phyloP scores from a whole-genome alignment of 1,284 basidiomycete genomes.

The Phlebopus sp. region DNA sequence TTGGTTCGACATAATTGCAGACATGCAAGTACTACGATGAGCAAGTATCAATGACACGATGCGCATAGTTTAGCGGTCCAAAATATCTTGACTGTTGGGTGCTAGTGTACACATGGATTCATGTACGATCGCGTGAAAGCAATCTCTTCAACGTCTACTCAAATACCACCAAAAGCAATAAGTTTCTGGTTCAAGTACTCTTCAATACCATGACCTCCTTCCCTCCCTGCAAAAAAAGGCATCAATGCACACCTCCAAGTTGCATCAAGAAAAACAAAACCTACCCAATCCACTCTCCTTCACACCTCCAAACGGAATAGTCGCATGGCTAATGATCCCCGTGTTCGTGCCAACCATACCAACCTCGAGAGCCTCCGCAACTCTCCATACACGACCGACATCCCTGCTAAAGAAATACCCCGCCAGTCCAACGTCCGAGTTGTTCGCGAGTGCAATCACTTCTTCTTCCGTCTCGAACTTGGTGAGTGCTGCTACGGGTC shows the following conservation, averaged over 20 bases:
- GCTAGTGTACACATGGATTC: background rate
- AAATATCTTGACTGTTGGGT: too few species aligned
- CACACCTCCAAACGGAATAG: constrained; percentile 91
- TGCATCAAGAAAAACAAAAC: constrained; percentile 15
- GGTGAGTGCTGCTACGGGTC: constrained; percentile 74
- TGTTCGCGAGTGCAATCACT: constrained; percentile 84
- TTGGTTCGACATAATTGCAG: too few species aligned
- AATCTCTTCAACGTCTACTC: constrained; percentile 10
- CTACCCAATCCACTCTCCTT: constrained; percentile 80
- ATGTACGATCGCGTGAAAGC: background rate
- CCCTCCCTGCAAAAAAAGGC: constrained; percentile 51
- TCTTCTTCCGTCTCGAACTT: constrained; percentile 94
- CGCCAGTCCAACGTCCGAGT: constrained; percentile 83
- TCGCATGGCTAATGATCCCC: constrained; percentile 75
- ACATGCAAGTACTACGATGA: background rate
- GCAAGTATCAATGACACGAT: too few species aligned
- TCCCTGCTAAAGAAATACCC: constrained; percentile 94
- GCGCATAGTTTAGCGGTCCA: too few species aligned
- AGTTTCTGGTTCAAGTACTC: constrained; percentile 84
- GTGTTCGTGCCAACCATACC: constrained; percentile 96
- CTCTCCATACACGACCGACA: constrained; percentile 88
- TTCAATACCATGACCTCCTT: constrained; percentile 79
- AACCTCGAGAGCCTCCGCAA: constrained; percentile 95
- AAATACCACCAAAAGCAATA: constrained; percentile 72
- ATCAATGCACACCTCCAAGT: constrained; percentile 7